Evolutionary conservation across 2,329 filamentous ascomycete species (phyloP).

Genomic region (Arthrocladium fulminans): DNA sequence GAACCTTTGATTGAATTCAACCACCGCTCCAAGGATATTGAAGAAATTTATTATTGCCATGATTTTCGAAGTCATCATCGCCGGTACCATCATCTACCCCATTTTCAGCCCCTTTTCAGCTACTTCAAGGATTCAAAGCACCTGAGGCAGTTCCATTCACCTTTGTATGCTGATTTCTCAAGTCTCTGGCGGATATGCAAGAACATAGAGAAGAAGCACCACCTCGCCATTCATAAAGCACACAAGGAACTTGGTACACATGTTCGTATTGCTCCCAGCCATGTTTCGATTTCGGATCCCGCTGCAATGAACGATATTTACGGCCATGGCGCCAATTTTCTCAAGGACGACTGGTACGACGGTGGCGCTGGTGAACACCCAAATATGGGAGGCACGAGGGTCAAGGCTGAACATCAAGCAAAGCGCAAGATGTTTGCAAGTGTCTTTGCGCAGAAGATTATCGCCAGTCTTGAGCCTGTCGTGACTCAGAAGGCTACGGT

Average conservation of each 20-base stretch:
- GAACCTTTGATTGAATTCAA: too few species aligned
- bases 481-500: slow-evolving; percentile 5
- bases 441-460: slow-evolving; percentile 18
- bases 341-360: slow-evolving; percentile 32
- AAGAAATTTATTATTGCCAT: too few species aligned
- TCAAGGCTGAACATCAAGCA: slow-evolving; percentile 19
- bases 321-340: slow-evolving; percentile 32
- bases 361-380: slow-evolving; percentile 13
- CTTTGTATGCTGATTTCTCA: slow-evolving; percentile 12
- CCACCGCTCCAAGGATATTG: too few species aligned
- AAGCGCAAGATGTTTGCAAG: slow-evolving; percentile 18
- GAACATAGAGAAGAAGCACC: slow-evolving; percentile 18
- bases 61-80: too few species aligned
- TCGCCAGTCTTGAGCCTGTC: slow-evolving; percentile 15
- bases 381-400: slow-evolving; percentile 15
- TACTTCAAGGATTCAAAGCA: too few species aligned
- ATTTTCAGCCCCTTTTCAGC: too few species aligned
- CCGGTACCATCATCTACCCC: too few species aligned
- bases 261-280: slow-evolving; percentile 41
- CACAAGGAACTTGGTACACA: slow-evolving; percentile 26
- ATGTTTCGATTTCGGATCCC: slow-evolving; percentile 39
- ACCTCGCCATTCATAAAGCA: slow-evolving; percentile 16
- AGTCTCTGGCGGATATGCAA: slow-evolving; percentile 20
- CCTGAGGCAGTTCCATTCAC: slow-evolving; percentile 13
- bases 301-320: slow-evolving; percentile 37